These are phyloP conservation scores for Colletotrichum aenigma DNA, from an alignment of 2,329 filamentous ascomycete species.

Conservation along the genomic window DNA sequence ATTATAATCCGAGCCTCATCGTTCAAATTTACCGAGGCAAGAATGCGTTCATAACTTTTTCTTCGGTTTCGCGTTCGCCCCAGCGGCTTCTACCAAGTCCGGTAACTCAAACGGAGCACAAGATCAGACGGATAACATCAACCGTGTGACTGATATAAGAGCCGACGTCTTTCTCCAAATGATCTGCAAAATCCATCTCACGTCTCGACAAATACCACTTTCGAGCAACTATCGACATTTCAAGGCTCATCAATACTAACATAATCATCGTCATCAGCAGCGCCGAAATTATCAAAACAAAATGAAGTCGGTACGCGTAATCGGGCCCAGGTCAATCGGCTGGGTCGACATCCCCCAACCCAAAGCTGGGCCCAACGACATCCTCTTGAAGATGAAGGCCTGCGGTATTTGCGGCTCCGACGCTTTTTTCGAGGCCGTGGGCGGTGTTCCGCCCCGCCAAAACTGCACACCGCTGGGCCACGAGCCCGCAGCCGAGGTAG, in stretches of 20 bases:
- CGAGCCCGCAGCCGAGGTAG: background rate
- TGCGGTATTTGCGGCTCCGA: constrained; percentile 10
- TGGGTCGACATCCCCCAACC: background rate
- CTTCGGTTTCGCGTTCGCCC: background rate
- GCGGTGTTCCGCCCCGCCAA: background rate
- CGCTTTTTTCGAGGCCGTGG: background rate
- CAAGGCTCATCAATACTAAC: background rate
- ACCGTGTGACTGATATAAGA: background rate
- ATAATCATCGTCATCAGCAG: rapidly evolving
- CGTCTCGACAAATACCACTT: rapidly evolving
- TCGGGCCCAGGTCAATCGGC: background rate
- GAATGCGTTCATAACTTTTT: no score
- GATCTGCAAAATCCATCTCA: rapidly evolving
- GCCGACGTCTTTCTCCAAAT: rapidly evolving
- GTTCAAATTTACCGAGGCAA: background rate
- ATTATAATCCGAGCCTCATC: rapidly evolving
- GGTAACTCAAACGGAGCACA: background rate
- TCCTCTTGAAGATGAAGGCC: background rate
- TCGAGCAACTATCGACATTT: background rate
- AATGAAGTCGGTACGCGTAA: background rate
- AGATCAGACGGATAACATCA: background rate
- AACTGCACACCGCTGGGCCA: background rate
- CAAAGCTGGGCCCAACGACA: background rate
- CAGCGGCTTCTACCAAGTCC: background rate
- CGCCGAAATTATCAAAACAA: rapidly evolving